Conservation (phyloP, 108 stramenopile genomes). For the Chaetoceros muelleri region DNA sequence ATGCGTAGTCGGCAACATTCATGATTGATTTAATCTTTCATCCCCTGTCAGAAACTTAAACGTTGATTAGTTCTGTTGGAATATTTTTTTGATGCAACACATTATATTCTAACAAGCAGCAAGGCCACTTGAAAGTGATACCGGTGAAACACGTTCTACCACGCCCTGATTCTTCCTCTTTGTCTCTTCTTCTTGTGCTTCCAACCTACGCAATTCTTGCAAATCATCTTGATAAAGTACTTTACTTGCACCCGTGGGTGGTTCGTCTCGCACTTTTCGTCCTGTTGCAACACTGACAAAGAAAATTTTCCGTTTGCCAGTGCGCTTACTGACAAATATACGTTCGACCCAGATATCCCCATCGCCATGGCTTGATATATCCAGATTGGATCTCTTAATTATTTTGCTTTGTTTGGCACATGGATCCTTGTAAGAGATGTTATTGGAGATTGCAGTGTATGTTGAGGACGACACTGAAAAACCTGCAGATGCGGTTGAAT, state of each 20-base stretch:
- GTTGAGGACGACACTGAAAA: too few relatives aligned
- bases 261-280: background rate
- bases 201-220: background rate
- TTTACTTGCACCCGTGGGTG: background rate
- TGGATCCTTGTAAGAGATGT: background rate
- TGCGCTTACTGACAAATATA: background rate
- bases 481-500: too few relatives aligned
- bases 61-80: too few relatives aligned
- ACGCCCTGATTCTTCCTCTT: too few relatives aligned
- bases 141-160: too few relatives aligned
- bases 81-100: too few relatives aligned
- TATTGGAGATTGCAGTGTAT: background rate
- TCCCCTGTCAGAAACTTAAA: too few relatives aligned
- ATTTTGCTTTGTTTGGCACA: background rate
- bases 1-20: too few relatives aligned
- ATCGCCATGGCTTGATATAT: background rate
- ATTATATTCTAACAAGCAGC: too few relatives aligned
- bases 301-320: background rate
- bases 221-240: background rate
- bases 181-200: background rate
- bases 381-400: background rate
- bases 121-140: too few relatives aligned
- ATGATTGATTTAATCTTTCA: too few relatives aligned
- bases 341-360: background rate
- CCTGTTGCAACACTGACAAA: background rate